A percentile compares a stretch with the other conserved stretches of the same genome.
These are phyloP conservation scores for Eudorina sp. DNA, from an alignment of 139 green algal species.

Conservation along the genomic window DNA sequence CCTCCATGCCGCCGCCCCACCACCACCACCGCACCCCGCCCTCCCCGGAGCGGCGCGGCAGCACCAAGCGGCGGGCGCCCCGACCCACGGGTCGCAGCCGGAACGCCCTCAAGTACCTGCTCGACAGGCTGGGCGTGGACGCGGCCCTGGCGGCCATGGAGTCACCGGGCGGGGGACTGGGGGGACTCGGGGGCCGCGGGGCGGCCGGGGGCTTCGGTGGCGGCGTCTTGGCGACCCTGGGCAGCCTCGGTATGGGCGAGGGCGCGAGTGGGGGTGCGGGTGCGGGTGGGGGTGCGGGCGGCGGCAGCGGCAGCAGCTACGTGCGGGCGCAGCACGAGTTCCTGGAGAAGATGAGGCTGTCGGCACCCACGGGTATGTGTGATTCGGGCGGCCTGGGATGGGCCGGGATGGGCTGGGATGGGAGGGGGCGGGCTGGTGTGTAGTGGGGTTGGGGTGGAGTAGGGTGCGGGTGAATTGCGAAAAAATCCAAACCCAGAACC, in stretches of 20 bases:
- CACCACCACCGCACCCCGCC: not conserved
- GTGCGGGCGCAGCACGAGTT: constrained; percentile 42
- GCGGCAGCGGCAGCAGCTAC: not conserved
- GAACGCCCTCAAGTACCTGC: constrained; percentile 52
- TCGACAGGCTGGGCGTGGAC: constrained; percentile 58
- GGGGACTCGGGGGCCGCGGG: not conserved
- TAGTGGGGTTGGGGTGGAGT: not conserved
- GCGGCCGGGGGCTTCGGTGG: too few species aligned
- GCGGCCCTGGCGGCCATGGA: not conserved
- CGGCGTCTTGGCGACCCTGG: too few species aligned
- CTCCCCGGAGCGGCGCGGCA: constrained; percentile 13
- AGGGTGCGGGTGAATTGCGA: too few species aligned
- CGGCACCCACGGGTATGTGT: not conserved
- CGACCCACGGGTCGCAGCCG: constrained; percentile 27
- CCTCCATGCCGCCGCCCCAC: not conserved
- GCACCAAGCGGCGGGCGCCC: constrained; percentile 17
- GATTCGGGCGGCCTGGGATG: not conserved
- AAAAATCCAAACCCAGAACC: too few species aligned
- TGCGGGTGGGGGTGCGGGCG: not conserved
- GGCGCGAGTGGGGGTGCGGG: not conserved
- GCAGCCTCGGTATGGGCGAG: too few species aligned
- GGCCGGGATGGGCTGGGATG: not conserved
- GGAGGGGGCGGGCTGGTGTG: not conserved
- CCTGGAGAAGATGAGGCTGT: constrained; percentile 41
- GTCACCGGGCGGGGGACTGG: too few species aligned